Evolutionary conservation across 2,329 filamentous ascomycete genomes (phyloP), one percentile per base, ranked within the genome.

Genomic region (Aspergillus oerlinghausenensis): DNA sequence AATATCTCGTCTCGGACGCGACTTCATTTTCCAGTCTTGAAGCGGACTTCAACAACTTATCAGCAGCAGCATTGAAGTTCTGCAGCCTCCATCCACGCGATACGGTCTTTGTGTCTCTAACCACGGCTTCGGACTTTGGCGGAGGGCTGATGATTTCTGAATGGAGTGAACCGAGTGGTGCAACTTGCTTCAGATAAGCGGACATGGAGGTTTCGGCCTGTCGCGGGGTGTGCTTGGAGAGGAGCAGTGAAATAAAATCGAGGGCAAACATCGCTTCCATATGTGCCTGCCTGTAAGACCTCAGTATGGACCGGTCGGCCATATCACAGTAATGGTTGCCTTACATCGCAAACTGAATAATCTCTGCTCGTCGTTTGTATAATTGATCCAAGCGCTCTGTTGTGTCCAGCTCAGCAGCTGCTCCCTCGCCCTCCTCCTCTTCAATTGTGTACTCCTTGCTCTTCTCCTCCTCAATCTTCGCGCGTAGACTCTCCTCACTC

Each of bases 191-290:
- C 21, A 96, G 78, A 21, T 79, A 80, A 14, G 84, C 81, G 1
- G 89, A 91, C 60, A 96, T 82, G 4, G 90, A 90, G 49, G 79
- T 73, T 63, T 85, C 80, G 4, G 88, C 89, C 61, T 87, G 84
- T 8, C 82, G 84, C 0, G 90, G 88, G n/a, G 80, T 80, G 68
- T 94, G 84, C 70, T 92, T 92, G n/a, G 90, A 90, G 17, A 94
- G 80, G 1, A 96, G 80, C 6, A 96, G 82, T 29, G 92, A 96
- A 55, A 96, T 77, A 65, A 92, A 90, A 71, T 96, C 90, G 65
- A 95, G 84, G 6, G 87, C 85, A 58, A 89, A 81, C 68, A 88
- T 80, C 43, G 76, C 67, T 63, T 79, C 76, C 67, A 75, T 74
- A 54, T 78, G 75, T 32, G 76, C 74, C 62, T 76, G 71, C 51